A percentile compares a stretch with the other conserved stretches of the same genome.
These are phyloP conservation scores for Trichoderma endophyticum DNA, from an alignment of 2,329 filamentous ascomycete species.

Conservation along the genomic window DNA sequence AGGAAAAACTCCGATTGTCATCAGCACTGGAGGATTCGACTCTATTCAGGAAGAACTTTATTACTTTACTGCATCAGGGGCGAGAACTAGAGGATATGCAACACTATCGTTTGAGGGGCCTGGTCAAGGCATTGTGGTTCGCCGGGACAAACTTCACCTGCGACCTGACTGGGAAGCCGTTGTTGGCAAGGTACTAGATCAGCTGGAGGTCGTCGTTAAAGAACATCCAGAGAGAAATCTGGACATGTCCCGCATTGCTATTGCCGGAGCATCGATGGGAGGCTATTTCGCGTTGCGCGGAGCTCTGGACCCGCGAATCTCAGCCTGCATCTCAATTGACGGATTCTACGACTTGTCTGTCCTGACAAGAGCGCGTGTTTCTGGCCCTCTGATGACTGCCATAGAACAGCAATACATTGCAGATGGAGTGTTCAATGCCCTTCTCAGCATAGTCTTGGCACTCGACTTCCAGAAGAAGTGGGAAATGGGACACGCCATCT, in stretches of 20 bases:
- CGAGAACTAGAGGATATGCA: conserved; percentile 26
- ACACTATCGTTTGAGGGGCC: conserved; percentile 46
- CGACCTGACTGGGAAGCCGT: conserved; percentile 45
- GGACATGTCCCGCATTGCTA: not conserved
- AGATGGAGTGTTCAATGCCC: not conserved
- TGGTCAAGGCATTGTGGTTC: conserved; percentile 41
- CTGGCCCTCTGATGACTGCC: not conserved
- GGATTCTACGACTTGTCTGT: not conserved
- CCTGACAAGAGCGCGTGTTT: not conserved
- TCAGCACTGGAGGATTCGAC: not conserved
- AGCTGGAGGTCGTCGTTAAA: not conserved
- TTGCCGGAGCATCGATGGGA: not conserved
- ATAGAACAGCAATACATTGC: not conserved
- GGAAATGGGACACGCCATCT: not conserved
- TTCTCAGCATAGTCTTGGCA: not conserved
- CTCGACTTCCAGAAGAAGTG: not conserved
- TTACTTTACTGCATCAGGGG: not conserved
- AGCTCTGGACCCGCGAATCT: not conserved
- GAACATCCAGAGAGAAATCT: not conserved
- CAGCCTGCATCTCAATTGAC: not conserved
- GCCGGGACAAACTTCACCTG: conserved; percentile 41
- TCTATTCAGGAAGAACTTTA: not conserved
- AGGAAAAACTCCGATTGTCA: not conserved
- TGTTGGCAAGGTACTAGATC: not conserved
- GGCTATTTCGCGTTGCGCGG: not conserved